A percentile compares a stretch with the other conserved stretches of the same genome.
phyloP scores from a whole-genome alignment of 305 asterid genomes.

The Lippia alba region DNA sequence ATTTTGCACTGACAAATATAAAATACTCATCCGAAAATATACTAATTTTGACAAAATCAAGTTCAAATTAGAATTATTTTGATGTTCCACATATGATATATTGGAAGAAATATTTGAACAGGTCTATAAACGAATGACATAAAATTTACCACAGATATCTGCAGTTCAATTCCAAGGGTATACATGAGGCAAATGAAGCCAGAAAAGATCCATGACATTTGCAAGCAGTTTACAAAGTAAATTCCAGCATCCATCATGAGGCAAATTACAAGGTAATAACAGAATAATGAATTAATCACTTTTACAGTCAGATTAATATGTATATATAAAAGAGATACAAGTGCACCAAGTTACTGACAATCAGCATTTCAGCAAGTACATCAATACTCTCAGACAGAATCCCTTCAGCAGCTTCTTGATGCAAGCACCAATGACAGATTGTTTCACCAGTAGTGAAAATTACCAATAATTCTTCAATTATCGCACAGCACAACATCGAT shows the following conservation, averaged over 20 bases:
- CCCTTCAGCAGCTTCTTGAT: not conserved
- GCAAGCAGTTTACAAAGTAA: not conserved
- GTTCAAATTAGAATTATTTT: too few relatives aligned
- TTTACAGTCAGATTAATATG: constrained; percentile 15
- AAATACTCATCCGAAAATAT: too few relatives aligned
- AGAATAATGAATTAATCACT: not conserved
- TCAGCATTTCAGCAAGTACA: not conserved
- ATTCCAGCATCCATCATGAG: not conserved
- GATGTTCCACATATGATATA: too few relatives aligned
- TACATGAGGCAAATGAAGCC: not conserved
- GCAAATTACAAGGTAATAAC: constrained; percentile 12
- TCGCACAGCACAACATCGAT: not conserved
- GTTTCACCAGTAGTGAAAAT: not conserved
- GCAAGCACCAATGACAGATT: too few relatives aligned
- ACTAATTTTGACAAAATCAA: too few relatives aligned
- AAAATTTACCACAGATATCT: too few relatives aligned
- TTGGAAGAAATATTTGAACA: too few relatives aligned
- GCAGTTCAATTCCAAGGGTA: too few relatives aligned
- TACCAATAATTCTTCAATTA: not conserved
- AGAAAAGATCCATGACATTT: constrained; percentile 12
- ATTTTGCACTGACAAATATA: too few relatives aligned
- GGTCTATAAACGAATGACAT: too few relatives aligned
- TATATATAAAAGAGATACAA: constrained; percentile 6
- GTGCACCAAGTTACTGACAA: not conserved
- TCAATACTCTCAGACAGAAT: not conserved